These are phyloP conservation scores for Candida yuanshanica DNA, from an alignment of 805 yeast genomes.

Conservation along the genomic window DNA sequence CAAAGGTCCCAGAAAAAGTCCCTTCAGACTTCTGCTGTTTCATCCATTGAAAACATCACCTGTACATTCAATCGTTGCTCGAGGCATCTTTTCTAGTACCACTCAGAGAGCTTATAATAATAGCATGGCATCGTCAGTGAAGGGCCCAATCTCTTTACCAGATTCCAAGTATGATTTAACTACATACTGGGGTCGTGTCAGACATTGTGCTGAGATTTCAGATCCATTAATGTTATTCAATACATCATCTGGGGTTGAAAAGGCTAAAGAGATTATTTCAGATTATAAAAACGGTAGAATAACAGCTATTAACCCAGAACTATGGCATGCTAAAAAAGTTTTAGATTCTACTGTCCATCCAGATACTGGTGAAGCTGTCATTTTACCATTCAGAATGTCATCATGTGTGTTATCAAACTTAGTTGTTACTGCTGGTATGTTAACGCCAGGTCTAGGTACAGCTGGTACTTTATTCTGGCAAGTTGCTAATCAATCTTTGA, in stretches of 20 bases:
- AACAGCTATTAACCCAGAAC: slow-evolving; percentile 62
- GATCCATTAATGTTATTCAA: slow-evolving; percentile 88
- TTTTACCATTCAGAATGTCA: slow-evolving; percentile 95
- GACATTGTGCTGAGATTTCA: slow-evolving; percentile 87
- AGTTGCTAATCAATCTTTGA: slow-evolving; percentile 91
- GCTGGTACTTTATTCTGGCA: slow-evolving; percentile 97
- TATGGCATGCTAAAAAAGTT: slow-evolving; percentile 85
- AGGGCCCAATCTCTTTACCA: slow-evolving; percentile 78
- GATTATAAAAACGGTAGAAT: slow-evolving; percentile 67
- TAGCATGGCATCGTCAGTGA: slow-evolving; percentile 80
- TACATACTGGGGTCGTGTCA: slow-evolving; percentile 91
- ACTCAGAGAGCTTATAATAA: not conserved
- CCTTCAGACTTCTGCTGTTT: no score
- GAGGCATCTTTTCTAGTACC: no score
- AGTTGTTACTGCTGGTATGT: slow-evolving; percentile 96
- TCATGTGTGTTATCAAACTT: slow-evolving; percentile 89
- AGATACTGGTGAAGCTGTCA: slow-evolving; percentile 90
- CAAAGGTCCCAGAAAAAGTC: no score
- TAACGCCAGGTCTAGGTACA: slow-evolving; percentile 88
- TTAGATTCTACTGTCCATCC: slow-evolving; percentile 94
- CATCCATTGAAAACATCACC: no score
- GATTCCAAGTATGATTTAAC: slow-evolving; percentile 71
- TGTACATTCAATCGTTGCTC: no score
- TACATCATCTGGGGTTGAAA: slow-evolving; percentile 53
- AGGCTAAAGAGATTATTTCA: slow-evolving; percentile 61